A percentile compares a stretch with the other conserved stretches of the same genome.
phyloP scores from a whole-genome alignment of 495 filamentous ascomycete species.

The Poronia punctata region DNA sequence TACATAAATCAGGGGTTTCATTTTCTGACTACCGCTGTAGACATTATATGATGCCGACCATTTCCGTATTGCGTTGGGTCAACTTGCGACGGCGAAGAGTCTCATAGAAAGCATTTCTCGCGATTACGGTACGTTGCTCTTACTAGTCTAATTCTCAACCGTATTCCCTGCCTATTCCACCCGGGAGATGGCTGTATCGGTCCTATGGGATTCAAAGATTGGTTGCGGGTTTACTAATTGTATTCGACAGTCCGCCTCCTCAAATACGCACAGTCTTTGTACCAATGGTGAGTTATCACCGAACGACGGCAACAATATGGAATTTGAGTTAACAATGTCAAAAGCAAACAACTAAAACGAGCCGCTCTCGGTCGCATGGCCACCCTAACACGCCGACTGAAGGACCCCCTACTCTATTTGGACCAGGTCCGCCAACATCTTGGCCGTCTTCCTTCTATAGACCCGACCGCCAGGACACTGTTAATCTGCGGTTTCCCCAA shows the following conservation, averaged over 20 bases:
- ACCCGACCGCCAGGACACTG: constrained; percentile 90
- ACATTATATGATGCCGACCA: constrained; percentile 95
- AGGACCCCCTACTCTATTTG: constrained; percentile 89
- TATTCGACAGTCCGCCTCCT: constrained; percentile 7
- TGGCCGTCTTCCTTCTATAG: constrained; percentile 93
- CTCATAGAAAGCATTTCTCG: constrained; percentile 91
- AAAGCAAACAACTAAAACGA: constrained; percentile 81
- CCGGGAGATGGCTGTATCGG: too few relatives aligned
- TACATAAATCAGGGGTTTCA: too few relatives aligned
- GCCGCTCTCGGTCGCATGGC: constrained; percentile 92
- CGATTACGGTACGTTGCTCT: constrained; percentile 83
- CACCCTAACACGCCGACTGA: constrained; percentile 86
- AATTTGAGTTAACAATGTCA: not conserved
- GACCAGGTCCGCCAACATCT: constrained; percentile 98
- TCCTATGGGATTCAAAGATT: too few relatives aligned
- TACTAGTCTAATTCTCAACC: constrained; percentile 4
- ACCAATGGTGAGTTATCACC: constrained; percentile 52
- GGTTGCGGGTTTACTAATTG: constrained; percentile 1
- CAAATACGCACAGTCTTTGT: constrained; percentile 89
- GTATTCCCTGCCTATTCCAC: not conserved
- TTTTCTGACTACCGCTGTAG: constrained; percentile 49
- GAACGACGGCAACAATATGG: not conserved
- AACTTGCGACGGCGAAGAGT: constrained; percentile 91
- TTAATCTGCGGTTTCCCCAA: constrained; percentile 97
- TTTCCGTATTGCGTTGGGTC: constrained; percentile 92